Conservation (phyloP, 306 rosid genomes). For the Acmispon strigosus region DNA sequence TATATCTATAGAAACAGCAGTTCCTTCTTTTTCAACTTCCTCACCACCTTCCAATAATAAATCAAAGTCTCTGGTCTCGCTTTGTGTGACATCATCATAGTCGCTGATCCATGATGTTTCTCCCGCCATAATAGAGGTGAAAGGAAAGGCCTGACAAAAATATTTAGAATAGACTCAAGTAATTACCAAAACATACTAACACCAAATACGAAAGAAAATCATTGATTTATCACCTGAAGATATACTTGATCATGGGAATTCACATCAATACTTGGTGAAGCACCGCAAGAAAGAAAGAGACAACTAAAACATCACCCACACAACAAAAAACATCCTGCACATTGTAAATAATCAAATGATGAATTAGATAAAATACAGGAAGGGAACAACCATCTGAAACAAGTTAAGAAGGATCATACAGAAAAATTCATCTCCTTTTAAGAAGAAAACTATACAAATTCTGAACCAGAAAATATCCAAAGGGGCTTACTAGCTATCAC, state of each 20-base stretch:
- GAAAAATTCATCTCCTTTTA: background rate
- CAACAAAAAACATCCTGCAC: background rate
- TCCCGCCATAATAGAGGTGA: constrained; percentile 55
- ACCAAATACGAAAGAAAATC: constrained; percentile 3
- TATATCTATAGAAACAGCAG: constrained; percentile 43
- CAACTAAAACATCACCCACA: background rate
- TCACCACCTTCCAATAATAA: constrained; percentile 46
- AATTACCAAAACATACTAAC: background rate
- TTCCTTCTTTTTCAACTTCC: constrained; percentile 56
- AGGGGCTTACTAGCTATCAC: background rate
- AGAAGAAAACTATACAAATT: background rate
- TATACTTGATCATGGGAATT: constrained; percentile 5
- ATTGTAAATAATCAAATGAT: background rate
- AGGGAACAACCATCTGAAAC: background rate
- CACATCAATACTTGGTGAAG: background rate
- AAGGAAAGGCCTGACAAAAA: constrained; percentile 28
- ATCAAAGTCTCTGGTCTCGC: constrained; percentile 42
- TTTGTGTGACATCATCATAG: constrained; percentile 34
- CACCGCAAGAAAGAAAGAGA: background rate
- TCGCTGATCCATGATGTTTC: constrained; percentile 73
- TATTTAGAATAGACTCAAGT: background rate
- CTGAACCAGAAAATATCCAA: background rate
- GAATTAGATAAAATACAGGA: background rate
- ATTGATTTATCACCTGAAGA: background rate
- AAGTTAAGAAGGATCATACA: background rate